These are phyloP conservation scores for Kodamaea derodonti DNA, from an alignment of 1,139 yeast genomes.

Conservation along the genomic window DNA sequence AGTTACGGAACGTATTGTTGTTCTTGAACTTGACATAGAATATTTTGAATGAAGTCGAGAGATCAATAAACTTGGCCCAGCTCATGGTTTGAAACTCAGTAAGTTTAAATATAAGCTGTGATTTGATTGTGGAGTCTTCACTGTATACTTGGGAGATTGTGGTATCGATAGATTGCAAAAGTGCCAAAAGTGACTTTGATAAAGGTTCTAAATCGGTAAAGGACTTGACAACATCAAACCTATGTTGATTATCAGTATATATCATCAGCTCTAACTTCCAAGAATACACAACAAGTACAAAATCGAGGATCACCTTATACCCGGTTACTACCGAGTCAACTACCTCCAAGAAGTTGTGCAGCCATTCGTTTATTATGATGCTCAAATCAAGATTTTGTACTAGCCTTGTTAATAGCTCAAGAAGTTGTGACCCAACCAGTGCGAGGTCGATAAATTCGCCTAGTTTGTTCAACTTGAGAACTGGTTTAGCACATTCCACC, in stretches of 20 bases:
- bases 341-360: conserved; percentile 17
- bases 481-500: conserved; percentile 15
- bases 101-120: conserved; percentile 14
- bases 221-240: conserved; percentile 16
- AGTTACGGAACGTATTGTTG: conserved; percentile 24
- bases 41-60: conserved; percentile 29
- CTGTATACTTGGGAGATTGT: not conserved
- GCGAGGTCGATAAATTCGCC: conserved; percentile 22
- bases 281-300: conserved; percentile 24
- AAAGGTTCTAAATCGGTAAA: conserved; percentile 12
- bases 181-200: not conserved
- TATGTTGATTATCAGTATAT: conserved; percentile 13
- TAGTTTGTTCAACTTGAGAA: conserved; percentile 24
- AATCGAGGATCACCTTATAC: conserved; percentile 22
- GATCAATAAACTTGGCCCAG: conserved; percentile 28
- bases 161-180: conserved; percentile 2
- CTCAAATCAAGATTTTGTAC: conserved; percentile 19
- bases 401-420: conserved; percentile 16
- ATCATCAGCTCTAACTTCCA: conserved; percentile 36
- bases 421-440: conserved; percentile 6
- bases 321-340: conserved; percentile 13
- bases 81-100: conserved; percentile 23
- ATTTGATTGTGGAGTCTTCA: not conserved
- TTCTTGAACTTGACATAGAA: conserved; percentile 29
- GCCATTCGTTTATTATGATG: conserved; percentile 17